Conservation (phyloP, 2,329 filamentous ascomycete species). For the Ascocoryne sarcoides region DNA sequence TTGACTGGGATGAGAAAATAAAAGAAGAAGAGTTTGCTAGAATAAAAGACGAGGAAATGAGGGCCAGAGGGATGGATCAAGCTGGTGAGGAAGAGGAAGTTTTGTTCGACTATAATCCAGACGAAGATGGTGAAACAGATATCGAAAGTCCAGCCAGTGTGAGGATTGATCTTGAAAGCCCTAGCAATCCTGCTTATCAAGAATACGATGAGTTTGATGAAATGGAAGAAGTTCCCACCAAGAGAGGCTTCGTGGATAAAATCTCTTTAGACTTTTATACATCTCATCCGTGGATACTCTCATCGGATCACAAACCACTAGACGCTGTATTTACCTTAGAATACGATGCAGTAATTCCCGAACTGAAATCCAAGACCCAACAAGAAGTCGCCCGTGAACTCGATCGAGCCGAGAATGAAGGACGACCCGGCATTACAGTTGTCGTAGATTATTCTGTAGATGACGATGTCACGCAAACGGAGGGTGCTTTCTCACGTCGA, state of each 20-base stretch:
- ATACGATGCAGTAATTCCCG: slow-evolving; percentile 79
- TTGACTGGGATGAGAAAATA: slow-evolving; percentile 53
- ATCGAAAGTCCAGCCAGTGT: slow-evolving; percentile 8
- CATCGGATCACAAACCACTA: slow-evolving; percentile 92
- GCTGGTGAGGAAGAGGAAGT: slow-evolving; percentile 71
- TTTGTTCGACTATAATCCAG: slow-evolving; percentile 84
- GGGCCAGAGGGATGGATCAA: slow-evolving; percentile 64
- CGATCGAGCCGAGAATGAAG: slow-evolving; percentile 87
- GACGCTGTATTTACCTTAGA: slow-evolving; percentile 74
- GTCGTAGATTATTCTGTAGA: slow-evolving; percentile 56
- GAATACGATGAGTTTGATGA: slow-evolving; percentile 41
- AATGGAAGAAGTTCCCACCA: slow-evolving; percentile 40
- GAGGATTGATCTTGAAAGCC: slow-evolving; percentile 28
- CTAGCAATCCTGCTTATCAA: too few species aligned
- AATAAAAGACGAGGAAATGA: slow-evolving; percentile 78
- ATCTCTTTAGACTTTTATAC: slow-evolving; percentile 61
- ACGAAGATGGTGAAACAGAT: slow-evolving; percentile 57
- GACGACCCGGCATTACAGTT: slow-evolving; percentile 71
- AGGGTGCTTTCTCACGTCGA: slow-evolving; percentile 7
- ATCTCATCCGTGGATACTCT: slow-evolving; percentile 81
- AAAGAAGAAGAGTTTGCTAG: slow-evolving; percentile 58
- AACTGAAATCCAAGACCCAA: slow-evolving; percentile 75
- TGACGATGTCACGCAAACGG: slow-evolving; percentile 13
- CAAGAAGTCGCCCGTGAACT: slow-evolving; percentile 81
- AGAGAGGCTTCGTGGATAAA: slow-evolving; percentile 47